phyloP scores from a whole-genome alignment of 768 basidiomycete species.

The Dioszegia aurantiaca region DNA sequence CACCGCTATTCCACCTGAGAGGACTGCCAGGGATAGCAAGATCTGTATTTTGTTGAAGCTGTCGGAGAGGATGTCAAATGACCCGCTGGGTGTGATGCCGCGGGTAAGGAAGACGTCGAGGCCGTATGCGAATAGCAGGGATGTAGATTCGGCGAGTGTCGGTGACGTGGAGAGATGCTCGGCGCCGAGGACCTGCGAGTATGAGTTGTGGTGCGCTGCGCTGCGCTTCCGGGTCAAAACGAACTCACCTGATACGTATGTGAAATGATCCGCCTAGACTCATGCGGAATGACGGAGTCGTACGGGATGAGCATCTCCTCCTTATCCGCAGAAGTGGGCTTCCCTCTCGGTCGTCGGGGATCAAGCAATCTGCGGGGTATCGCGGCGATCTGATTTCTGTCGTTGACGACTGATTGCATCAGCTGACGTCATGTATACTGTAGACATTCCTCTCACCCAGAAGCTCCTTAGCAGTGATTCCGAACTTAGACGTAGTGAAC shows the following conservation, averaged over 20 bases:
- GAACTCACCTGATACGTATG: slow-evolving; percentile 59
- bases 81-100: slow-evolving; percentile 71
- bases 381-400: slow-evolving; percentile 68
- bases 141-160: slow-evolving; percentile 85
- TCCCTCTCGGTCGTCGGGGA: slow-evolving; percentile 74
- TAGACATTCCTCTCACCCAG: slow-evolving; percentile 78
- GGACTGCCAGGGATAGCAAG: slow-evolving; percentile 70
- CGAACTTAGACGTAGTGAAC: slow-evolving; percentile 79
- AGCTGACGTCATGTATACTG: not conserved
- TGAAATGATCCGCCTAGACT: slow-evolving; percentile 62
- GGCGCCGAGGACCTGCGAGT: slow-evolving; percentile 74
- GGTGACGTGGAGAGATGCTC: slow-evolving; percentile 72
- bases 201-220: too few relatives aligned
- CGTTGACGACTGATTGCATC: slow-evolving; percentile 66
- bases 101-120: slow-evolving; percentile 86
- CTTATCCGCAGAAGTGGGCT: slow-evolving; percentile 70
- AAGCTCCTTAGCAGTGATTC: slow-evolving; percentile 80
- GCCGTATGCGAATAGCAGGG: slow-evolving; percentile 79
- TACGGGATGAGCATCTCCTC: slow-evolving; percentile 86
- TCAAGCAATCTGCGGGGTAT: slow-evolving; percentile 73
- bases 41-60: slow-evolving; percentile 91
- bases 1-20: slow-evolving; percentile 72
- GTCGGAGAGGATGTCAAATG: slow-evolving; percentile 88
- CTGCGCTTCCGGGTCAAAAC: too few relatives aligned
- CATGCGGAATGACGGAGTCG: slow-evolving; percentile 72